Evolutionary conservation across 106 monocot species (phyloP), one percentile per base, ranked within the genome.

Genomic region (Acorus gramineus): DNA sequence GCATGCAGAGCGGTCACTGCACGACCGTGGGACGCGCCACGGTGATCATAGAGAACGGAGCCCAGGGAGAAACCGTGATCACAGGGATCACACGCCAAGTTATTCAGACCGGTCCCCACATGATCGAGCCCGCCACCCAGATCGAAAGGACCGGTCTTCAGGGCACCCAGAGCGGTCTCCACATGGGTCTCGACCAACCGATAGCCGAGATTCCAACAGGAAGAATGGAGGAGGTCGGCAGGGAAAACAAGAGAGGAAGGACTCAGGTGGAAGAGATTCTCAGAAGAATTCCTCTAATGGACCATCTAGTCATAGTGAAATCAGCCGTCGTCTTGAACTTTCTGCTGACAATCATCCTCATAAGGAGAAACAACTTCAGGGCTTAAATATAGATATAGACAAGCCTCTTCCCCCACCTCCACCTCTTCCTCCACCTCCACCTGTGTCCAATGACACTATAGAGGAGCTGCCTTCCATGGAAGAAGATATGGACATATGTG

Each of bases 401-500:
- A 79, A 84, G 61, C 69, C 71, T 57, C 81, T 76, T 0, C 67
- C 67, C 13, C 63, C 68, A 56, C 65, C 68, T 48, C 79, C 73
- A 42, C 71, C 72, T 59, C 76, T 78, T 14, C 65, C 61, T 66
- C 89, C 76, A 60, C 68, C 76, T 13, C 79, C 72, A 14, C 59
- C 72, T 53, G 55, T 74, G 45, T 14, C 47, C 60, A 79, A 73
- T 71, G 78, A 66, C 42, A 54, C 50, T 49, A n/a, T 66, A 71
- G 90, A 90, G 71, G 72, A 78, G 46, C 55, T 56, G 44, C 57
- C 79, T 43, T 92, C 84, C 28, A 99, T 99, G 98, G 92, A 92
- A 66, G 98, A 99, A 73, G 98, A 99, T 75, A 99, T 99, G 98
- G 98, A 99, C 67, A 99, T 99, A 64, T 99, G 88, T 53, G 86